Conservation (phyloP, 345 rosid species). For the Corchorus capsularis region DNA sequence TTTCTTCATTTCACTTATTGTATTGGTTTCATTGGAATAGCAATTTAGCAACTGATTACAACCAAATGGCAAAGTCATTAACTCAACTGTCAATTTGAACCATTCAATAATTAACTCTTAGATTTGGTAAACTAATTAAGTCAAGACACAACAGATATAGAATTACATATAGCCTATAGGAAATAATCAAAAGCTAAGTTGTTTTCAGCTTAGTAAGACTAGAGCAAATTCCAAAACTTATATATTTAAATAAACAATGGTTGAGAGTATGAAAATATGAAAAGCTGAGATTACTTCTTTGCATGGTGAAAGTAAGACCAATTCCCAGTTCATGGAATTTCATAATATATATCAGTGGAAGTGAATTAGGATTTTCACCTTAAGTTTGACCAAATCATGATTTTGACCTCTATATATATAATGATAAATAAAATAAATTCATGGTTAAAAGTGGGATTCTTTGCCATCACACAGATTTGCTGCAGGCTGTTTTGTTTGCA, state of each 20-base stretch:
- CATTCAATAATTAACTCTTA: background rate
- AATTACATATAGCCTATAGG: background rate
- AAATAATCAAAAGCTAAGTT: background rate
- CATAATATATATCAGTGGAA: background rate
- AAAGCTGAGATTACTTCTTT: background rate
- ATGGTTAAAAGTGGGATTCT: background rate
- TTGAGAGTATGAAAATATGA: background rate
- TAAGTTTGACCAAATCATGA: background rate
- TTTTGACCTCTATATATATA: background rate
- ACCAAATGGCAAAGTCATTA: background rate
- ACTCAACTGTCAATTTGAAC: background rate
- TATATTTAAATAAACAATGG: background rate
- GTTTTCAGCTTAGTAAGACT: slow-evolving; percentile 3
- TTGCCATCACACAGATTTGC: background rate
- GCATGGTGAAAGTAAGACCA: background rate
- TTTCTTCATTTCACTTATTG: too few relatives aligned
- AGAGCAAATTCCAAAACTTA: background rate
- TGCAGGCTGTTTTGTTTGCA: background rate
- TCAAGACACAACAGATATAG: background rate
- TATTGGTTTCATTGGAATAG: too few relatives aligned
- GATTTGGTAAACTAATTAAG: background rate
- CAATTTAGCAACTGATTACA: too few relatives aligned
- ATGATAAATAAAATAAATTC: background rate
- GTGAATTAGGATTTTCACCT: background rate
- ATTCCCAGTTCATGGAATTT: background rate